Evolutionary conservation across 176 grass and related monocot species (phyloP), one percentile per base, ranked within the genome.

Genomic region (Eremochloa ophiuroides): DNA sequence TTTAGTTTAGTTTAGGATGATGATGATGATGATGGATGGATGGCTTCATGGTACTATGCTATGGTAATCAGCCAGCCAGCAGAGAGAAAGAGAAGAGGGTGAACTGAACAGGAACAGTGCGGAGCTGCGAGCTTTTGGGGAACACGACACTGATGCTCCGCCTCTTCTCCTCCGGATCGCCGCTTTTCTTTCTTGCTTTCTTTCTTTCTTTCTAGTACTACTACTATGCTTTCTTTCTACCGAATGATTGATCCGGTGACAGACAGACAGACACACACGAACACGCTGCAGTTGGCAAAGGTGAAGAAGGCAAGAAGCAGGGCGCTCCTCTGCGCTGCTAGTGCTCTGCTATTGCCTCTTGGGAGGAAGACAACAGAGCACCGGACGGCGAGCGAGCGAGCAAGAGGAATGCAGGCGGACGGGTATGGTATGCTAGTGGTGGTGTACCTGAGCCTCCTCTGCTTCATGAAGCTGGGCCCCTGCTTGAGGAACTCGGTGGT

Each of bases 401-500:
- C 47, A 66, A 65, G 76, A 40, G 62, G 8, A 33, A 13, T 16
- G 17, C 9, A 50, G 47, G 5, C 17, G 27, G 60, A 7, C 1
- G 10, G n/a, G n/a, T n/a, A n/a, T n/a, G n/a, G n/a, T n/a, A n/a
- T n/a, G n/a, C n/a, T n/a, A n/a, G n/a, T n/a, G n/a, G n/a, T n/a
- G n/a, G n/a, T n/a, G 29, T 88, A 97, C 94, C 91, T 97, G 78
- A 97, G 91, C 67, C 88, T 91, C 71, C 87, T 76, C 16, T 79
- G 79, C 88, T 93, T 97, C 91, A 97, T 93, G 86, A 97, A 97
- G 65, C 55, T 42, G 2, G 94, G 94, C 0, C 91, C 94, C 53
- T 93, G 91, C 86, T 93, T 97, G 65, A 97, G 88, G 85, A 97
- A 97, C 88, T 97, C 94, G 25, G 94, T 97, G 42, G 94, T 97